These are phyloP conservation scores for Coniochaeta sp. DNA, from an alignment of 2,329 filamentous ascomycete species.

Conservation along the genomic window DNA sequence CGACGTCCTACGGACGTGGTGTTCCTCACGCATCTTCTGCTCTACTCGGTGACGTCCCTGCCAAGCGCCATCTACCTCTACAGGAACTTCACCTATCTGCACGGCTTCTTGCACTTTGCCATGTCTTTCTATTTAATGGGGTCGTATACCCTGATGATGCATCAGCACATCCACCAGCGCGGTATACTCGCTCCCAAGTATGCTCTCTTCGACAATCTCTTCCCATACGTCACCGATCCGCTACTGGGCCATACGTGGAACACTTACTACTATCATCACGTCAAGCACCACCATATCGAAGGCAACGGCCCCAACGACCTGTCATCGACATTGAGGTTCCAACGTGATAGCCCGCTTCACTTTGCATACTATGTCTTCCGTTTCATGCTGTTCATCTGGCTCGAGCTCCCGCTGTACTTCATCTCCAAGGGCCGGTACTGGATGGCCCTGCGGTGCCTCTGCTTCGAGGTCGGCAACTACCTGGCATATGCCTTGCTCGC, in stretches of 20 bases:
- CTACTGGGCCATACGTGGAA: slow-evolving; percentile 82
- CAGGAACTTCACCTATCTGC: slow-evolving; percentile 57
- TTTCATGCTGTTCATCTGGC: slow-evolving; percentile 68
- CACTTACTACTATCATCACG: slow-evolving; percentile 78
- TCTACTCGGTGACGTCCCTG: slow-evolving; percentile 63
- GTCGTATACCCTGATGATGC: slow-evolving; percentile 73
- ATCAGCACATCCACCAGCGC: slow-evolving; percentile 75
- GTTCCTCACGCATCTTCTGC: slow-evolving; percentile 67
- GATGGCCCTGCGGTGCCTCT: slow-evolving; percentile 47
- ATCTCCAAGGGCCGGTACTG: slow-evolving; percentile 49
- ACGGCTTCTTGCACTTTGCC: slow-evolving; percentile 57
- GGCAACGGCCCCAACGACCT: slow-evolving; percentile 69
- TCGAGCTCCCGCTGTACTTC: slow-evolving; percentile 71
- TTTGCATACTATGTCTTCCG: slow-evolving; percentile 67
- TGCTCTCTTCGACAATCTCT: slow-evolving; percentile 51
- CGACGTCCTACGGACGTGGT: slow-evolving; percentile 66
- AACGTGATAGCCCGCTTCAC: slow-evolving; percentile 59
- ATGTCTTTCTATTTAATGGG: slow-evolving; percentile 65
- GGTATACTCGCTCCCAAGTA: slow-evolving; percentile 55
- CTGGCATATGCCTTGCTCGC: slow-evolving; percentile 27
- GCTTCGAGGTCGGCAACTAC: slow-evolving; percentile 56
- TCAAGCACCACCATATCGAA: slow-evolving; percentile 81
- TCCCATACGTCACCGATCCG: slow-evolving; percentile 69
- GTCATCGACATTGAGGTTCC: slow-evolving; percentile 68
- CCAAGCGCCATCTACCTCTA: slow-evolving; percentile 62